Percentiles rank a stretch among this genome's conserved stretches.
Conservation (phyloP, 345 rosid genomes). For the Mallotus nudiflorus region DNA sequence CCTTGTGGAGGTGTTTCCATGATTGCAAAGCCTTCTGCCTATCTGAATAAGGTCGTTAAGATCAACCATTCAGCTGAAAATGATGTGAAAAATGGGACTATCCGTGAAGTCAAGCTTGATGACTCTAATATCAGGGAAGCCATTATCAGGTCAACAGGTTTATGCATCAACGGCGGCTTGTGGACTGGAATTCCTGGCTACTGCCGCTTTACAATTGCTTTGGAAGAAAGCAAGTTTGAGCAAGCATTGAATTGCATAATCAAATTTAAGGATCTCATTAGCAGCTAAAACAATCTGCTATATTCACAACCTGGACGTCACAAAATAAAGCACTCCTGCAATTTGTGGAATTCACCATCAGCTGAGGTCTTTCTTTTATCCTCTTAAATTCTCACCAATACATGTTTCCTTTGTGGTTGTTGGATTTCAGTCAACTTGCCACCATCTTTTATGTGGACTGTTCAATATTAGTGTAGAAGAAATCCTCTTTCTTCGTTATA, state of each 20-base stretch:
- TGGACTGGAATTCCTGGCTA: conserved; percentile 94
- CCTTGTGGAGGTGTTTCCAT: conserved; percentile 73
- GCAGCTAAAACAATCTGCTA: conserved; percentile 12
- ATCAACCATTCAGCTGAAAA: conserved; percentile 27
- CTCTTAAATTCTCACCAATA: too few species aligned
- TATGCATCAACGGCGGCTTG: conserved; percentile 74
- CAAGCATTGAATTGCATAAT: conserved; percentile 63
- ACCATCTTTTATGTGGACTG: too few species aligned
- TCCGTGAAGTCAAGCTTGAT: conserved; percentile 48
- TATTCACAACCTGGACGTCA: conserved; percentile 3
- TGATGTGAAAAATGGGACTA: conserved; percentile 3
- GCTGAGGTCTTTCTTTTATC: too few species aligned
- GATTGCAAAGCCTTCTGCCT: conserved; percentile 80
- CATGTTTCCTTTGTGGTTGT: too few species aligned
- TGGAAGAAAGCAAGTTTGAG: conserved; percentile 70
- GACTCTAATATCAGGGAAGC: conserved; percentile 74
- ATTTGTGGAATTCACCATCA: not conserved
- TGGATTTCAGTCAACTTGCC: too few species aligned
- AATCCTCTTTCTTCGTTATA: too few species aligned
- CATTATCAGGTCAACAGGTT: conserved; percentile 61
- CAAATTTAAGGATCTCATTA: conserved; percentile 47
- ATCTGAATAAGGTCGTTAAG: conserved; percentile 57
- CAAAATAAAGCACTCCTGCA: conserved; percentile 7
- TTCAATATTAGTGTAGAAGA: too few species aligned
- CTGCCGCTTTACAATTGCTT: conserved; percentile 81